phyloP scores from a whole-genome alignment of 352 stramenopile genomes.

The Globisporangium takayamanum region DNA sequence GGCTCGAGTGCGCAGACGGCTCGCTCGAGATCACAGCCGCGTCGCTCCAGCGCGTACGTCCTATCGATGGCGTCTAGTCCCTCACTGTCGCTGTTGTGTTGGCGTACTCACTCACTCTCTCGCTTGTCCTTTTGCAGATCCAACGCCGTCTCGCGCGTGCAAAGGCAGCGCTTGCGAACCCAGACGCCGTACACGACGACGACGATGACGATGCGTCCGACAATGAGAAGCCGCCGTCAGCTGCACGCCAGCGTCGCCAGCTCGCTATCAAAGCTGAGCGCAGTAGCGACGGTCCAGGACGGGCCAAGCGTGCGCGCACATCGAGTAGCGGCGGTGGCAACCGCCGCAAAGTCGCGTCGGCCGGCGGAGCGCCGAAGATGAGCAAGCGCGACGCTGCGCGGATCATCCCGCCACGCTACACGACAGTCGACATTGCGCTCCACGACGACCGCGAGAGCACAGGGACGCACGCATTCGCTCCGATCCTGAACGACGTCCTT shows the following conservation, averaged over 20 bases:
- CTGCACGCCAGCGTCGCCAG: not conserved
- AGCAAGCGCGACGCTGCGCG: conserved; percentile 31
- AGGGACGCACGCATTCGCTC: conserved; percentile 33
- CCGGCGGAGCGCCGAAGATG: conserved; percentile 12
- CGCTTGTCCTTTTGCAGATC: conserved; percentile 1
- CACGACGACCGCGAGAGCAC: conserved; percentile 56
- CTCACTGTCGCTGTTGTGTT: not conserved
- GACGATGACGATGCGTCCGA: conserved; percentile 24
- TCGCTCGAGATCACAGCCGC: conserved; percentile 56
- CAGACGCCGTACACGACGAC: conserved; percentile 14
- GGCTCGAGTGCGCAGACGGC: conserved; percentile 32
- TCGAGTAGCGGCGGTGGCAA: conserved; percentile 5
- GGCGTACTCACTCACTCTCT: no score
- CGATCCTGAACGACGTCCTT: conserved; percentile 40
- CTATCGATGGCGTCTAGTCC: not conserved
- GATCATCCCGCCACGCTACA: conserved; percentile 46
- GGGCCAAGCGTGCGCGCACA: not conserved
- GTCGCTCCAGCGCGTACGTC: conserved; percentile 40
- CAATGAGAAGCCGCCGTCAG: conserved; percentile 45
- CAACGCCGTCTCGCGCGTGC: conserved; percentile 35
- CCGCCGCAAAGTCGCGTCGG: not conserved
- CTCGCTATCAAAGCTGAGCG: no score
- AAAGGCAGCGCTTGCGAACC: conserved; percentile 15
- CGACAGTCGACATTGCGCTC: conserved; percentile 34
- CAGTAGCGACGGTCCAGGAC: not conserved